Base-by-base conservation (phyloP, 495 filamentous ascomycete species). In the Ramalina intermedia region DNA sequence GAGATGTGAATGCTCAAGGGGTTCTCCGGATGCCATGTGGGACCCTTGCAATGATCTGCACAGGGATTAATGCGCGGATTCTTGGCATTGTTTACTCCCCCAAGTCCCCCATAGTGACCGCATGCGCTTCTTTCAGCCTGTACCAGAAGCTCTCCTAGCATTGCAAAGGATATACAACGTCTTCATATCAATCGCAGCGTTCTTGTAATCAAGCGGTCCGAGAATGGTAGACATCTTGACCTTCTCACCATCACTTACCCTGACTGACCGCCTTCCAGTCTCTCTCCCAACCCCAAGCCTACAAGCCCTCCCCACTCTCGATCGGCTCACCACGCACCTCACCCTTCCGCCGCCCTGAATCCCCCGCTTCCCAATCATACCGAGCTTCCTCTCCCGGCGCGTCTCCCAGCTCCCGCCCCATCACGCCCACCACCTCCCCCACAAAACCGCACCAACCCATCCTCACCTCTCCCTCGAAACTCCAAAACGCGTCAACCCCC, bases 241-340 rank as follows among this genome's bases (percentile, higher is more conserved):
- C 1, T 24, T 24, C 23, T 24, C 6, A 6, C 23, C 23, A 24
- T 24, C 23, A 24, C 23, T 26, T 2, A n/a, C 6, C 16, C 42
- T 33, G 23, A 45, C 41, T 36, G 13, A 46, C 27, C 44, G 24
- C 26, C 29, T 17, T 17, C 40, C 36, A 77, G 74, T 59, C 74
- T 37, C 69, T 68, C 56, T 58, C 72, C 48, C 53, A 68, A 37
- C 59, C 72, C 48, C 53, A 68, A 37, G 61, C 74, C 41, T 85
- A 84, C 67, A 85, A 84, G 58, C 81, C 82, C 16, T 85, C 82
- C 11, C 78, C 80, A 14, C 65, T 85, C 44, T 82, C 78, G 39
- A 82, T 79, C 64, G 76, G 75, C 55, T 79, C 79, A 20, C 77
- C 76, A 37, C 71, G 84, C 62, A 74, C 75, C 46, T 86, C 83